Evolutionary conservation across 805 yeast genomes (phyloP), one percentile per base, ranked within the genome.

Genomic region (Sugiyamaella boreocaroliniensis): DNA sequence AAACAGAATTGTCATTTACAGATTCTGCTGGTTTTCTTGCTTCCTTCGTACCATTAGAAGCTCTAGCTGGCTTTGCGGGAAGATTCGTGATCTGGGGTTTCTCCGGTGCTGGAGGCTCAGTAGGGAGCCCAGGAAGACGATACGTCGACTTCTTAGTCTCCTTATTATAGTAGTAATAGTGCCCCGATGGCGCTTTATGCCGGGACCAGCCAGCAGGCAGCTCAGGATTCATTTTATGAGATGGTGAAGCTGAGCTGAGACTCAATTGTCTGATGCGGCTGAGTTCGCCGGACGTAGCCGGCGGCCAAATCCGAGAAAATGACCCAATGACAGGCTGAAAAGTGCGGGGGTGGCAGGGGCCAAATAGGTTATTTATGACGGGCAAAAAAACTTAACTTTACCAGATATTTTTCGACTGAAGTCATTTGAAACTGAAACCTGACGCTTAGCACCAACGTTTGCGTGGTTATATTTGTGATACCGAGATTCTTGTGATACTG

Each of bases 61-160:
- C 14, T 44, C 8, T 1, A 26, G 47, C 20, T 7, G 18, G 32
- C 16, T 22, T 16, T 26, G 14, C 19, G 26, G 47, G 15, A n/a
- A 16, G 32, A 15, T 22, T 41, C 4, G 14, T 18, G 40, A 18
- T 42, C 16, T 29, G 14, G 41, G 18, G 40, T 16, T 42, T 18
- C 22, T 40, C 15, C 32, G n/a, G 14, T 34, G 16, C 14, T 55
- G 58, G 45, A 49, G 29, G 16, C 55, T 45, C 20, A 50, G 49
- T 14, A 47, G 50, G 16, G 43, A 51, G 2, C 40, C 15, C 45
- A 2, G 79, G 77, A 26, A 64, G 66, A 4, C 61, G 64, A 64
- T 74, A 72, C 5, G 75, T 71, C 8, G 76, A 70, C 50, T 64
- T 60, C 40, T 71, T 66, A 1, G 76, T 71, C 43, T 53, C 48